These are phyloP conservation scores for Dalbergia cochinchinensis DNA, from an alignment of 306 rosid species.

Conservation along the genomic window DNA sequence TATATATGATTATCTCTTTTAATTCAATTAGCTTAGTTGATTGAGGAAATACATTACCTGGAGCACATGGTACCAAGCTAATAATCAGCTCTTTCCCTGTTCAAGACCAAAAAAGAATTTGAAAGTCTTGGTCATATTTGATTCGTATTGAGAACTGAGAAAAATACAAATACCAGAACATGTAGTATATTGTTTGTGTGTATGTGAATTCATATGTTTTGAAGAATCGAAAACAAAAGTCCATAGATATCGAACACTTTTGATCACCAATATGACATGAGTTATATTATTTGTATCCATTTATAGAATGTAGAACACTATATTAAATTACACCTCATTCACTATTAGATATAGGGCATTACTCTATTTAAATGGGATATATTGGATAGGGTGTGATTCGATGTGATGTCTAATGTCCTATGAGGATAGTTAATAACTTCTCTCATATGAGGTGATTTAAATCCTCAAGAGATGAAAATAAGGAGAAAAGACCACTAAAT, in stretches of 20 bases:
- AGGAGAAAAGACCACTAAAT: neutral
- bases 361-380: no score
- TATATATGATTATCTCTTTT: neutral
- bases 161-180: neutral
- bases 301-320: no score
- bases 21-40: neutral
- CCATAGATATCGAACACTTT: neutral
- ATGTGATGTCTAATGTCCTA: no score
- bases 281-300: no score
- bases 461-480: neutral
- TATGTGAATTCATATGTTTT: neutral
- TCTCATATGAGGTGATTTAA: no score
- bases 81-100: conserved; percentile 55
- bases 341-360: no score
- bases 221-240: no score
- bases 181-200: neutral
- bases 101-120: conserved; percentile 13
- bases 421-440: no score
- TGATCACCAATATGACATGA: neutral
- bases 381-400: no score
- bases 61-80: neutral
- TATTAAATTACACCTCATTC: no score
- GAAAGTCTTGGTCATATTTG: neutral
- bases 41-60: conserved; percentile 49
- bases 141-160: neutral